Base-by-base conservation (phyloP, 768 basidiomycete genomes). In the Phylloporus sp. region DNA sequence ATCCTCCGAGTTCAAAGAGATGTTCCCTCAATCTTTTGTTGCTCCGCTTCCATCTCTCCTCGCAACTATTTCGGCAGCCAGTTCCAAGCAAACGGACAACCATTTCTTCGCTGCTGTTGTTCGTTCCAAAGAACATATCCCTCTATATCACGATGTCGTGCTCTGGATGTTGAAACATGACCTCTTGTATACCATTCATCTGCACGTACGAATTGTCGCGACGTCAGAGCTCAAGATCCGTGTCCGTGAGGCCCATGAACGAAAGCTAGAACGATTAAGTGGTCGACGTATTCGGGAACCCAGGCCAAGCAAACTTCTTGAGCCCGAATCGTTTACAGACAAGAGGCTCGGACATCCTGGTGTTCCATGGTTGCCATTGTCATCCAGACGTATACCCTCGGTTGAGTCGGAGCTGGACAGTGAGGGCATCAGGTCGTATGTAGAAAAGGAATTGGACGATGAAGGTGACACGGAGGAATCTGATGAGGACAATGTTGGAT, bases 101-200 rank as follows among this genome's bases (percentile, higher is more conserved):
- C 85, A 91, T 54, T 94, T 93, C 69, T 88, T 87, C 55, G 85
- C 86, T 15, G 80, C 88, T 10, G 82, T 97, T 40, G 86, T 90
- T 15, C 76, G 81, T 42, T 70, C 77, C 20, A 84, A 86, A 60
- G 85, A 86, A 34, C 72, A 78, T 11, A 80, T 92, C 26, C 76
- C 80, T 5, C 66, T 83, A 45, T 95, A 89, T 67, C 80, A 86
- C 56, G 83, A 91, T 24, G 88, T 95, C 27, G 82, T 98, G 11
- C 71, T 88, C 32, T 97, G 95, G 95, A 81, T 98, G 76, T 76
- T 97, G 32, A 88, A 88, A 63, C 82, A 84, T 35, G 92, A 92
- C 62, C 76, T 98, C 56, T 74, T 97, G 16, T 79, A 90, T 47
- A 88, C 90, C 16, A 76, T 93, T 24, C 94, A 95, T 63, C 81